Evolutionary conservation across 345 rosid genomes (phyloP), one percentile per base, ranked within the genome.

Genomic region (Gossypioides kirkii): DNA sequence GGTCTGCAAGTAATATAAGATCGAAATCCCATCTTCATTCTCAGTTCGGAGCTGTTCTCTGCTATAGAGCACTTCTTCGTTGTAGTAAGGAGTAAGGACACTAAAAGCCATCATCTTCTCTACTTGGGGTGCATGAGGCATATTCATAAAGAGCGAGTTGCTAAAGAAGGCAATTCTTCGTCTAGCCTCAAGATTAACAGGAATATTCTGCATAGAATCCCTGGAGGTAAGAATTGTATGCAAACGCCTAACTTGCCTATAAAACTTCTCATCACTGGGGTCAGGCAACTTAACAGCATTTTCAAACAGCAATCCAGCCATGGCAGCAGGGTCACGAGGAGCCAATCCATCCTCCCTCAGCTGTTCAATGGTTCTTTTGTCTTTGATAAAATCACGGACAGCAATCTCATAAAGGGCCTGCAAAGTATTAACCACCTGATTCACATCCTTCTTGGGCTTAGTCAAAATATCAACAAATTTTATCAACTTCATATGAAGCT

Each of bases 21-120:
- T 94, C 56, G 98, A 92, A 77, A 94, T 87, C 69, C 98, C 98
- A 81, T 94, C 98, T 80, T 94, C 98, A 8, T 94, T 94, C 78
- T 94, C 97, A 60, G 79, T 89, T 73, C 88, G 82, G 38, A 94
- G 94, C 72, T 90, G 95, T 71, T 94, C 97, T 84, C 80, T 92
- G 91, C 89, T 88, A 81, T 84, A 94, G 18, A 89, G 69, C 26
- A 94, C 97, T 71, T 94, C 98, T 82, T 94, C 98, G 47, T 86
- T 88, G 82, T 88, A 90, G 78, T 92, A 94, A 61, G 98, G 98
- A 53, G 98, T 94, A 74, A 94, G 81, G 79, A 94, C 96, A 74
- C 93, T 89, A 81, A 94, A 94, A 38, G 98, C 91, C 97, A 90
- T 87, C 98, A 94, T 94, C 75, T 92, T 94, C 87, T 94, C 98